Evolutionary conservation across 331 rosid genomes (phyloP).

Genomic region (Saraca asoca): DNA sequence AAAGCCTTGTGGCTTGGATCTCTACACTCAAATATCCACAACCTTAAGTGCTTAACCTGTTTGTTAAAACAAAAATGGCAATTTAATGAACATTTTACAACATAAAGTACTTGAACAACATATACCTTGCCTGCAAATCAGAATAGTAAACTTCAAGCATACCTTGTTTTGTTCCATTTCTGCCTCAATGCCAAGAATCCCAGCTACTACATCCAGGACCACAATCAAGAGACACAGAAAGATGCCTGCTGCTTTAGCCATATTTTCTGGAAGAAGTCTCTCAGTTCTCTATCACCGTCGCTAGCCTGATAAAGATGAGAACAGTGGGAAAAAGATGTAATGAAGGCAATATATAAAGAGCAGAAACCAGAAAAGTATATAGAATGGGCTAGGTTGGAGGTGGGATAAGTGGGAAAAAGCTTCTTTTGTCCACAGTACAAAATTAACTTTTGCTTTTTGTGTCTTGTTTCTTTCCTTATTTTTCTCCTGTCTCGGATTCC

Average conservation of each 20-base stretch:
- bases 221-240: constrained; percentile 72
- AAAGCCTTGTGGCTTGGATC: constrained; percentile 87
- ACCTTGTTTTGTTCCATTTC: constrained; percentile 91
- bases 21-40: constrained; percentile 94
- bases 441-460: constrained; percentile 45
- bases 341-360: constrained; percentile 4
- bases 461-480: constrained; percentile 26
- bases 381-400: constrained; percentile 25
- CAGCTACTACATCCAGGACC: constrained; percentile 70
- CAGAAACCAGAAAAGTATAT: constrained; percentile 30
- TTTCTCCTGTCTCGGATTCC: constrained; percentile 55
- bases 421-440: constrained; percentile 46
- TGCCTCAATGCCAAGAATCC: constrained; percentile 85
- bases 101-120: constrained; percentile 4
- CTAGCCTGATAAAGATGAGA: constrained; percentile 20
- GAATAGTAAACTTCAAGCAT: constrained; percentile 7
- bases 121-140: not conserved
- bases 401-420: constrained; percentile 46
- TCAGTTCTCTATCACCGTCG: not conserved
- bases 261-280: constrained; percentile 17
- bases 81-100: not conserved
- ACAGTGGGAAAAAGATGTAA: constrained; percentile 17
- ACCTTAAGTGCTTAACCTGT: constrained; percentile 76
- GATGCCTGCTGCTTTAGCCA: constrained; percentile 58
- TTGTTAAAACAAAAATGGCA: constrained; percentile 12